Evolutionary conservation across 495 filamentous ascomycete genomes (phyloP), one percentile per base, ranked within the genome.

Genomic region (Pyrenula aspistea): DNA sequence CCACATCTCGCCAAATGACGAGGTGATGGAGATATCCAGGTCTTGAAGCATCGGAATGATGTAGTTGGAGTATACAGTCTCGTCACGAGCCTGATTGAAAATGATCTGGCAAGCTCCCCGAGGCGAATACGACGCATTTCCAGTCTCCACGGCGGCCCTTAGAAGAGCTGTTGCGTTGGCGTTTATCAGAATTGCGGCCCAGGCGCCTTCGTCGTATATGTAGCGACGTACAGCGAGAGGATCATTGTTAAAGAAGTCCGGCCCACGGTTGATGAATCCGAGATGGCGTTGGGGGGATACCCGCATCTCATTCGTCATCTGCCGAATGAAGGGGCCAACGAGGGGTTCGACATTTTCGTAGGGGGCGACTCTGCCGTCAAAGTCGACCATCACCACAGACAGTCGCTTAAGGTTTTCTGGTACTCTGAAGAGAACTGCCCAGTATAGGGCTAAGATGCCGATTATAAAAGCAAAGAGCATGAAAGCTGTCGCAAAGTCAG

Each of bases 151-250:
- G 0, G 84, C 83, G n/a, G 69, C 61, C 51, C 75, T 74, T 10
- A 88, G 71, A 19, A 86, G 65, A 1, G 73, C 66, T 0, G 83
- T 88, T 0, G 85, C 84, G 60, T 87, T 86, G 10, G 82, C 56
- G 59, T 85, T 83, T 60, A 88, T 69, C 55, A 87, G 74, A 24
- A 89, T 71, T 2, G 84, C 84, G 0, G 79, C 83, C 70, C 78
- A 86, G 19, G 77, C 76, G 20, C 85, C 65, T 55, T 80, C 77
- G 53, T 88, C 75, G 63, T 79, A 88, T 22, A 88, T 70, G 12
- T 68, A 76, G 59, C 82, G 75, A 2, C 83, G 77, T 12, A 87
- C 83, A 8, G 70, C 70, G 56, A 78, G 73, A 0, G 79, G 79
- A 60, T 85, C 78, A 57, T 80, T 70, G 63, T 75, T 60, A 65